phyloP scores from a whole-genome alignment of 106 monocot genomes.

The Agapanthus africanus region DNA sequence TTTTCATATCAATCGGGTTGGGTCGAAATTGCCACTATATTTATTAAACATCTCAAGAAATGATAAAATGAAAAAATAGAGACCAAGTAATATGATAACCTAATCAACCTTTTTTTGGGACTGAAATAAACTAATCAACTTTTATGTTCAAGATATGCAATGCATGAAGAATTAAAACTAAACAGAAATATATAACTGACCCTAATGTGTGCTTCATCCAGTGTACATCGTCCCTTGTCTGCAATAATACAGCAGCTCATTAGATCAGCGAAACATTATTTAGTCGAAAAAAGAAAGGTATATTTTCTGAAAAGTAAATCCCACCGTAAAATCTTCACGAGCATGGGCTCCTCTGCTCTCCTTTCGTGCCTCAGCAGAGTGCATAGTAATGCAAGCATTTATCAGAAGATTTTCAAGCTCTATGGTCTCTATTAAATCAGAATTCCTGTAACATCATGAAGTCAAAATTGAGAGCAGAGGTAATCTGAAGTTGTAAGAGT shows the following conservation, averaged over 20 bases:
- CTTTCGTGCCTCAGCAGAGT: conserved; percentile 98
- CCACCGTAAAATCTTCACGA: conserved; percentile 91
- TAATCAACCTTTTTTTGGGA: background rate
- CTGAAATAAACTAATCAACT: too few relatives aligned
- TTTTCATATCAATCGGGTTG: too few relatives aligned
- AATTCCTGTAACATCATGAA: conserved; percentile 54
- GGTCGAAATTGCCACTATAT: too few relatives aligned
- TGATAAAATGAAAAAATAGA: too few relatives aligned
- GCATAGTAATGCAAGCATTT: conserved; percentile 95
- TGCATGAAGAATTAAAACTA: background rate
- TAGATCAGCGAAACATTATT: background rate
- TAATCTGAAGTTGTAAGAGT: background rate
- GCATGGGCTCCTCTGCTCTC: conserved; percentile 99
- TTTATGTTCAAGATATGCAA: background rate
- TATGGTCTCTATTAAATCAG: conserved; percentile 87
- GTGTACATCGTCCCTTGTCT: conserved; percentile 96
- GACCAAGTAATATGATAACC: too few relatives aligned
- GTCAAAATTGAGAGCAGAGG: background rate
- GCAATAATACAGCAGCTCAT: conserved; percentile 17
- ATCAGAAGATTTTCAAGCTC: conserved; percentile 98
- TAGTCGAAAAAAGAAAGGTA: background rate
- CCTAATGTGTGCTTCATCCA: conserved; percentile 97
- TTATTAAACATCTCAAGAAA: too few relatives aligned
- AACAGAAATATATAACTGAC: conserved; percentile 38
- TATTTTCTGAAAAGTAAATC: conserved; percentile 11